Evolutionary conservation across 2,329 filamentous ascomycete species (phyloP).

Genomic region (Pseudomassariella vexata): DNA sequence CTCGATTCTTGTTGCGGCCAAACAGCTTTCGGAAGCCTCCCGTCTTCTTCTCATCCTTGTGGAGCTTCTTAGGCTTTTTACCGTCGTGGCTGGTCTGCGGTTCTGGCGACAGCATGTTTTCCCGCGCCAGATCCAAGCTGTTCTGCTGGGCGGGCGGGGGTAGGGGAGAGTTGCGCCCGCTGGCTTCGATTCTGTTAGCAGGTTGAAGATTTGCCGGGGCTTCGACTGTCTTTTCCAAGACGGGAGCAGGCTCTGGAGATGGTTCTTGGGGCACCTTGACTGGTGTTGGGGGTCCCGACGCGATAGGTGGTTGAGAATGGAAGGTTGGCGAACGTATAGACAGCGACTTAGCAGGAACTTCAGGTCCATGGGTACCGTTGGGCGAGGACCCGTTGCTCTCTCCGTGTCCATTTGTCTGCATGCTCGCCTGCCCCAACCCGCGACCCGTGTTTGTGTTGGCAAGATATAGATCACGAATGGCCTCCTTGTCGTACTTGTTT

Average conservation of each 20-base stretch:
- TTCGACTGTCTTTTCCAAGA: slow-evolving; percentile 32
- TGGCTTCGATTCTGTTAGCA: slow-evolving; percentile 23
- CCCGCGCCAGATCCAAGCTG: slow-evolving; percentile 28
- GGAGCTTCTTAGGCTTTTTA: slow-evolving; percentile 47
- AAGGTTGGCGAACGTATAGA: slow-evolving; percentile 21
- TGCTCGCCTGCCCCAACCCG: slow-evolving; percentile 46
- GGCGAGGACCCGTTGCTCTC: slow-evolving; percentile 15
- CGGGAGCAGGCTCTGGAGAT: slow-evolving; percentile 15
- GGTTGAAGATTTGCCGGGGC: slow-evolving; percentile 28
- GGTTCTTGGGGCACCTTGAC: slow-evolving; percentile 10
- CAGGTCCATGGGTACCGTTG: slow-evolving; percentile 29
- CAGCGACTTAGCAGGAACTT: slow-evolving; percentile 35
- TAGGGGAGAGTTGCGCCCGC: slow-evolving; percentile 31
- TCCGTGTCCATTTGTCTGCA: slow-evolving; percentile 32
- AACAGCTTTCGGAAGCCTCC: slow-evolving; percentile 62
- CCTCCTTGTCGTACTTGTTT: slow-evolving; percentile 86
- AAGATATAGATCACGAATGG: slow-evolving; percentile 81
- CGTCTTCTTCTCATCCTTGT: slow-evolving; percentile 41
- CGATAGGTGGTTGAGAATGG: too few species aligned
- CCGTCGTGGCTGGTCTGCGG: slow-evolving; percentile 36
- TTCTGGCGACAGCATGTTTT: slow-evolving; percentile 33
- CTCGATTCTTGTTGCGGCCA: slow-evolving; percentile 53
- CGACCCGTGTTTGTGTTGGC: slow-evolving; percentile 67
- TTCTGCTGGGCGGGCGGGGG: slow-evolving; percentile 30
- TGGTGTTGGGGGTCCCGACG: slow-evolving; percentile 17